These are phyloP conservation scores for Delonix regia DNA, from an alignment of 306 rosid genomes.

Conservation along the genomic window DNA sequence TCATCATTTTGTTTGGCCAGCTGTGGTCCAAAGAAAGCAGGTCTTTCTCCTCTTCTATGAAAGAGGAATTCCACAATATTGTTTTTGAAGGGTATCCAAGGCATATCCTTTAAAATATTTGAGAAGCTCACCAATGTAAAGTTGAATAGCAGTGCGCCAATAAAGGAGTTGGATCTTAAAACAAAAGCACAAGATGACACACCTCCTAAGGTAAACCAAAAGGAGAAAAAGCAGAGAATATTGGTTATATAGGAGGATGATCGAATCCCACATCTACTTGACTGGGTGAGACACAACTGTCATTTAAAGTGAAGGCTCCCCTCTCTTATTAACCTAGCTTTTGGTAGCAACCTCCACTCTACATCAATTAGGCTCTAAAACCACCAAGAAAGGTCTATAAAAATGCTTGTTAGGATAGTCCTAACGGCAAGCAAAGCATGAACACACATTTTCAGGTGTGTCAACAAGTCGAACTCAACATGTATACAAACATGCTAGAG, in stretches of 20 bases:
- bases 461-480: too few relatives aligned
- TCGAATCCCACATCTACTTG: too few relatives aligned
- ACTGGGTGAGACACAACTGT: neutral
- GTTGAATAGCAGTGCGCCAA: neutral
- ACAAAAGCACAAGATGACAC: neutral
- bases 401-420: too few relatives aligned
- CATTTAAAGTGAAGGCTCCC: neutral
- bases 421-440: too few relatives aligned
- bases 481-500: too few relatives aligned
- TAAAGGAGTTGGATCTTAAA: neutral
- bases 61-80: neutral
- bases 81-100: neutral
- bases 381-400: too few relatives aligned
- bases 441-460: too few relatives aligned
- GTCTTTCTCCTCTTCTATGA: neutral
- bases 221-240: too few relatives aligned
- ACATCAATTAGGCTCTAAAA: neutral
- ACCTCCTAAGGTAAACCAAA: too few relatives aligned
- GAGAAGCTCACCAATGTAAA: too few relatives aligned
- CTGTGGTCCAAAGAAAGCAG: too few relatives aligned
- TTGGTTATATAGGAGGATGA: too few relatives aligned
- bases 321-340: neutral
- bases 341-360: neutral
- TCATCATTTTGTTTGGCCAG: neutral
- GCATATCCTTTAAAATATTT: neutral